A percentile compares a stretch with the other conserved stretches of the same genome.
Conservation (phyloP, 257 asterid species). For the Plantago major region DNA sequence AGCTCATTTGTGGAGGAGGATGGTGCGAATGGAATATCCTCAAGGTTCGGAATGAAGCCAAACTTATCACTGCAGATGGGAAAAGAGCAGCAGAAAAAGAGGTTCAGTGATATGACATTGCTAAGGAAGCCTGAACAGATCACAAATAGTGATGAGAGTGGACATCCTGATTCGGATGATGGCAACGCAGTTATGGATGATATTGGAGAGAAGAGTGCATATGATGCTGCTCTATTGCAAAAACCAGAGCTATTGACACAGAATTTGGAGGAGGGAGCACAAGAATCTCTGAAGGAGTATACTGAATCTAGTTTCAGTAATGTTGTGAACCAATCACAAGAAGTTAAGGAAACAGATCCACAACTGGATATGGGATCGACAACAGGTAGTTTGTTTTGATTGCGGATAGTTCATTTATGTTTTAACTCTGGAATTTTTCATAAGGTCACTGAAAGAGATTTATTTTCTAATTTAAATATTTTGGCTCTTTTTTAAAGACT, state of each 20-base stretch:
- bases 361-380: slow-evolving; percentile 31
- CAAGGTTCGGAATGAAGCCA: slow-evolving; percentile 59
- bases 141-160: slow-evolving; percentile 24
- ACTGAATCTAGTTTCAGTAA: slow-evolving; percentile 22
- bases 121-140: slow-evolving; percentile 67
- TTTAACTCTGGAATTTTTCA: background rate
- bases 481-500: slow-evolving; percentile 55
- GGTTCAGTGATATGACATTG: slow-evolving; percentile 68
- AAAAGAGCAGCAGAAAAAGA: slow-evolving; percentile 49
- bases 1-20: slow-evolving; percentile 41
- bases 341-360: slow-evolving; percentile 26
- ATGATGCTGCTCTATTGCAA: slow-evolving; percentile 28
- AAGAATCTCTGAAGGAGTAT: slow-evolving; percentile 30
- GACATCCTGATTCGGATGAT: slow-evolving; percentile 22
- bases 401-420: slow-evolving; percentile 16
- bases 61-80: slow-evolving; percentile 63
- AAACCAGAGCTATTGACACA: slow-evolving; percentile 39
- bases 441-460: slow-evolving; percentile 5
- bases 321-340: slow-evolving; percentile 15
- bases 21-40: slow-evolving; percentile 38
- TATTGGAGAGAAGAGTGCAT: slow-evolving; percentile 20
- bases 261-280: slow-evolving; percentile 34
- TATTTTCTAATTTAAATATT: slow-evolving; percentile 20
- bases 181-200: slow-evolving; percentile 19
- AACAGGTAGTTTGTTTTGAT: slow-evolving; percentile 44